These are phyloP conservation scores for Nitzschia sp. DNA, from an alignment of 108 stramenopile species.

Conservation along the genomic window DNA sequence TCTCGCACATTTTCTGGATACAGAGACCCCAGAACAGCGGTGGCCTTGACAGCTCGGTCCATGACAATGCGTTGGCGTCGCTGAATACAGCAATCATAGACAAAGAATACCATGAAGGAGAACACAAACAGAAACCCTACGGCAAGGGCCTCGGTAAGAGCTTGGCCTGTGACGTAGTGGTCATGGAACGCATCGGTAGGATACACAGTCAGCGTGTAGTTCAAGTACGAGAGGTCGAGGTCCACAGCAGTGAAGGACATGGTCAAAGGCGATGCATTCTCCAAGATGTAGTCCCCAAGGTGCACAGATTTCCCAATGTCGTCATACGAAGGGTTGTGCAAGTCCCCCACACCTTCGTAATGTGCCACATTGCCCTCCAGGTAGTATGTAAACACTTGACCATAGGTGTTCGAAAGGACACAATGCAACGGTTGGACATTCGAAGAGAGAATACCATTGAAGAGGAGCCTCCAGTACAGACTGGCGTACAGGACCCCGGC, in stretches of 20 bases:
- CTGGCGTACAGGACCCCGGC: slow-evolving; percentile 7
- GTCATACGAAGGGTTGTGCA: slow-evolving; percentile 51
- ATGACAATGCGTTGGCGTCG: background rate
- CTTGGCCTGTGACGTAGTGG: background rate
- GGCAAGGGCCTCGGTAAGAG: background rate
- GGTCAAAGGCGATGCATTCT: background rate
- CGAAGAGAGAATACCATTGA: slow-evolving; percentile 4
- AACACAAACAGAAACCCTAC: background rate
- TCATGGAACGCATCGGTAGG: slow-evolving; percentile 8
- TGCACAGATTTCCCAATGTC: slow-evolving; percentile 1
- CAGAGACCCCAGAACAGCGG: background rate
- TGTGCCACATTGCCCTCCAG: slow-evolving; percentile 43
- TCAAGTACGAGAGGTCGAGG: background rate
- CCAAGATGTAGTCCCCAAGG: background rate
- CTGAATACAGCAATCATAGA: slow-evolving; percentile 10
- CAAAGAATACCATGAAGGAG: background rate
- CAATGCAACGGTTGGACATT: background rate
- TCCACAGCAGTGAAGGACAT: background rate
- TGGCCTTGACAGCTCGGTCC: slow-evolving; percentile 1
- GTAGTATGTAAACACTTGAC: slow-evolving; percentile 41
- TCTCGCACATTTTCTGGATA: slow-evolving; percentile 14
- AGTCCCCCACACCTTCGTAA: slow-evolving; percentile 52
- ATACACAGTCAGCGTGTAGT: slow-evolving; percentile 10
- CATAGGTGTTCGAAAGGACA: slow-evolving; percentile 7
- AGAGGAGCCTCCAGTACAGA: slow-evolving; percentile 10